Conservation (phyloP, 108 stramenopile genomes). For the Epithemia pelagica region DNA sequence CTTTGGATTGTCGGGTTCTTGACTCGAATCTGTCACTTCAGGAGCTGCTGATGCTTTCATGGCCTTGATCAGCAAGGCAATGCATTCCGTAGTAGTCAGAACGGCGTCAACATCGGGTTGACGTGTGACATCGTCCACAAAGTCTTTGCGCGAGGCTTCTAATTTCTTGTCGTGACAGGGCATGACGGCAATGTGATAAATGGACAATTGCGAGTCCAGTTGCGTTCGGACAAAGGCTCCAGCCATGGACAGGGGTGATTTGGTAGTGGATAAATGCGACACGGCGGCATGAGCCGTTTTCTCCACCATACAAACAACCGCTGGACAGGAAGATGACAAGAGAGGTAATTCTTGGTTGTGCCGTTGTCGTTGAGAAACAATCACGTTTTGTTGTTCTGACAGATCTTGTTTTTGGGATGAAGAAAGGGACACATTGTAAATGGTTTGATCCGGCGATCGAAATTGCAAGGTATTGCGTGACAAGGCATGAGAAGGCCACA, state of each 20-base stretch:
- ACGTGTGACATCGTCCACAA: conserved; percentile 27
- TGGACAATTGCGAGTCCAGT: not conserved
- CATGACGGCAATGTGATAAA: conserved; percentile 72
- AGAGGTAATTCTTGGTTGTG: conserved; percentile 45
- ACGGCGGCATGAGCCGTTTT: conserved; percentile 80
- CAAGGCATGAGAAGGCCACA: conserved; percentile 4
- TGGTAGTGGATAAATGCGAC: conserved; percentile 74
- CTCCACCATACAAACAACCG: conserved; percentile 97
- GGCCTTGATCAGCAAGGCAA: conserved; percentile 9
- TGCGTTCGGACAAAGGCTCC: conserved; percentile 22
- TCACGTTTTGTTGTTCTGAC: not conserved
- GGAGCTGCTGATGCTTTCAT: not conserved
- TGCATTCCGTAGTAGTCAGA: conserved; percentile 84
- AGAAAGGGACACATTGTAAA: conserved; percentile 18
- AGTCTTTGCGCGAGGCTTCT: conserved; percentile 91
- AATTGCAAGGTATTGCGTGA: not conserved
- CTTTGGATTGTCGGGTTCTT: no score
- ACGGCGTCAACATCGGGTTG: conserved; percentile 89
- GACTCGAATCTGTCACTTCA: not conserved
- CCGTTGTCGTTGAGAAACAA: no score
- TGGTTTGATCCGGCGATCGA: conserved; percentile 14
- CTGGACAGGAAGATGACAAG: conserved; percentile 92
- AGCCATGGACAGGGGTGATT: conserved; percentile 71
- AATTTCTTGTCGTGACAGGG: conserved; percentile 99
- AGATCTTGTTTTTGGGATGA: not conserved